A percentile compares a stretch with the other conserved stretches of the same genome.
Conservation (phyloP, 192 early-diverging fungal species). For the Backusella liffmaniae region DNA sequence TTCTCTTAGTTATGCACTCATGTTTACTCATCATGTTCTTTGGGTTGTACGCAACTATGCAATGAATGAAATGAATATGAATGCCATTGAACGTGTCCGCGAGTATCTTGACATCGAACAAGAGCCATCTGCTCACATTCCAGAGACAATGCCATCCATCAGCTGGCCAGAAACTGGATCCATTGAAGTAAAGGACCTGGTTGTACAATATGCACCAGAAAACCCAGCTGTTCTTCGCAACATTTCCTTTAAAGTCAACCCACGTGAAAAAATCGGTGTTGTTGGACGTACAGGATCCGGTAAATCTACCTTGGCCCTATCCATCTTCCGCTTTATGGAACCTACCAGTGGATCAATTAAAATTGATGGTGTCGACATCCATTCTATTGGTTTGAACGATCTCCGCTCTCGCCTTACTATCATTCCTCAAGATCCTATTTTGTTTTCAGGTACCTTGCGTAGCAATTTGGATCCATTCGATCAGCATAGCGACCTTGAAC, state of each 20-base stretch:
- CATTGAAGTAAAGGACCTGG: slow-evolving; percentile 71
- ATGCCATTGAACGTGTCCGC: slow-evolving; percentile 83
- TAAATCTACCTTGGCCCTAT: slow-evolving; percentile 71
- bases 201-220: slow-evolving; percentile 79
- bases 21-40: slow-evolving; percentile 77
- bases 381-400: slow-evolving; percentile 69
- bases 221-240: slow-evolving; percentile 73
- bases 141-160: slow-evolving; percentile 23
- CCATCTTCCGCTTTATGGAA: slow-evolving; percentile 84
- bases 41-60: slow-evolving; percentile 84
- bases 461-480: slow-evolving; percentile 81
- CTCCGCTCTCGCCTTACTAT: slow-evolving; percentile 65
- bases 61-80: slow-evolving; percentile 87
- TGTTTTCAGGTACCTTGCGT: slow-evolving; percentile 68
- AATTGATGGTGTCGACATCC: slow-evolving; percentile 80
- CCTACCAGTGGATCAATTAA: slow-evolving; percentile 62
- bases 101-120: slow-evolving; percentile 85
- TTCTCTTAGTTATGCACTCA: slow-evolving; percentile 79
- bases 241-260: slow-evolving; percentile 67
- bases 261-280: slow-evolving; percentile 82
- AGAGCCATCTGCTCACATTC: slow-evolving; percentile 55
- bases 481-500: slow-evolving; percentile 60
- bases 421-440: slow-evolving; percentile 75
- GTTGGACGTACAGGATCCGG: slow-evolving; percentile 80
- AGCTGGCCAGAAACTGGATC: slow-evolving; percentile 73